Conservation (phyloP, 2,329 filamentous ascomycete genomes). For the Aspergillus hortae region DNA sequence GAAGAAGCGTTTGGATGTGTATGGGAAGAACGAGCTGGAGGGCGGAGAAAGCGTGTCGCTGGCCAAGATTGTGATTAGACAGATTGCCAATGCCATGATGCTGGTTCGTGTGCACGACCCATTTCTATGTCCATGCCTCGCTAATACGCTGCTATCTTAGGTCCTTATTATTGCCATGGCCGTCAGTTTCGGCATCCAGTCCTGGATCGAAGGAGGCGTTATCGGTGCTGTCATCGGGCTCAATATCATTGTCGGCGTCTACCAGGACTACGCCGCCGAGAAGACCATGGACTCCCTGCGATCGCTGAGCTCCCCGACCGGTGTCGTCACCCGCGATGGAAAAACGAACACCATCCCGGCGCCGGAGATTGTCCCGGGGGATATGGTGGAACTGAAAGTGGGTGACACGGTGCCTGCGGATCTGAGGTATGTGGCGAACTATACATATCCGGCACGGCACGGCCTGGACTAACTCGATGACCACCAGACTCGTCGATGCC, state of each 20-base stretch:
- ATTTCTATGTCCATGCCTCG: background rate
- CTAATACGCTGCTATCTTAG: slow-evolving; percentile 35
- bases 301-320: slow-evolving; percentile 56
- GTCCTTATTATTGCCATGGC: slow-evolving; percentile 75
- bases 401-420: slow-evolving; percentile 64
- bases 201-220: slow-evolving; percentile 59
- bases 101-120: slow-evolving; percentile 44
- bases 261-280: slow-evolving; percentile 59
- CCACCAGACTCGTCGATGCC: slow-evolving; percentile 47
- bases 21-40: slow-evolving; percentile 64
- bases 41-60: slow-evolving; percentile 63
- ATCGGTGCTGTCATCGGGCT: slow-evolving; percentile 57
- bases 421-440: slow-evolving; percentile 36
- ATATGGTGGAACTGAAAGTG: slow-evolving; percentile 53
- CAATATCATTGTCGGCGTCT: slow-evolving; percentile 58
- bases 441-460: background rate
- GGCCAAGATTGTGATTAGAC: slow-evolving; percentile 64
- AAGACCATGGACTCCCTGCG: slow-evolving; percentile 60
- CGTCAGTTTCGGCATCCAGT: slow-evolving; percentile 54
- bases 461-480: background rate
- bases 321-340: slow-evolving; percentile 57
- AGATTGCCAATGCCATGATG: slow-evolving; percentile 68
- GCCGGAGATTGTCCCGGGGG: slow-evolving; percentile 61
- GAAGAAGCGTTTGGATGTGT: slow-evolving; percentile 51
- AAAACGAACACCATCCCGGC: slow-evolving; percentile 53